Base-by-base conservation (phyloP, 75 land plant genomes). In the Larix kaempferi region DNA sequence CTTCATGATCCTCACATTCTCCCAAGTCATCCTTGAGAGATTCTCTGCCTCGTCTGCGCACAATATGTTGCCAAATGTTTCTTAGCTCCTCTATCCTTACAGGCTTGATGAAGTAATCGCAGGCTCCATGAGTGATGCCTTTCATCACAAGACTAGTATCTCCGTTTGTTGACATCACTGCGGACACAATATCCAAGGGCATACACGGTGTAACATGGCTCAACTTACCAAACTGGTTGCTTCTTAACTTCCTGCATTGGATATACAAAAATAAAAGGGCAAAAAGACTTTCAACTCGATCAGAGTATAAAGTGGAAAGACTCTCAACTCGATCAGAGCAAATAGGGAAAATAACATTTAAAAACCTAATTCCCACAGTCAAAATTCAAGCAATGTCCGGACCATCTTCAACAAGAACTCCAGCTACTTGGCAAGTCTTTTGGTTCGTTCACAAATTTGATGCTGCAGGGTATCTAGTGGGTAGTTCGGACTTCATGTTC, bases 141-240 rank as follows among this genome's bases (percentile, higher is more conserved):
- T 91, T 95, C 99, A 98, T 98, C 17, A 98, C 99, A 37, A 90
- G 83, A 69, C 89, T 92, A 15, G 98, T 98, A 74, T 98, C 99
- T 69, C 98, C 99, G 80, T 91, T 90, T 26, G 89, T 93, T 33
- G 99, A 98, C 99, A 98, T 98, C 94, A 98, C 99, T 98, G 89
- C 75, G 77, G 33, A 81, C 77, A 44, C 52, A 69, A 69, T 69
- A 69, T 69, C n/a, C 52, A 69, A 69, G 72, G 44, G 72, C 74
- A 82, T 44, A 54, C 22, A 56, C 35, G 54, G 41, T 41, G 44
- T 22, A 71, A 15, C 52, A 41, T n/a, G 49, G 54, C 19, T 22
- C 13, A 5, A 22, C 37, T 37, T 21, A 49, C 35, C 6, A 71
- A 39, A n/a, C 35, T 41, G 6, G 39, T 37, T 44, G 23, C 5